These are phyloP conservation scores for Pichia sp. DNA, from an alignment of 1,139 yeast genomes.

Conservation along the genomic window DNA sequence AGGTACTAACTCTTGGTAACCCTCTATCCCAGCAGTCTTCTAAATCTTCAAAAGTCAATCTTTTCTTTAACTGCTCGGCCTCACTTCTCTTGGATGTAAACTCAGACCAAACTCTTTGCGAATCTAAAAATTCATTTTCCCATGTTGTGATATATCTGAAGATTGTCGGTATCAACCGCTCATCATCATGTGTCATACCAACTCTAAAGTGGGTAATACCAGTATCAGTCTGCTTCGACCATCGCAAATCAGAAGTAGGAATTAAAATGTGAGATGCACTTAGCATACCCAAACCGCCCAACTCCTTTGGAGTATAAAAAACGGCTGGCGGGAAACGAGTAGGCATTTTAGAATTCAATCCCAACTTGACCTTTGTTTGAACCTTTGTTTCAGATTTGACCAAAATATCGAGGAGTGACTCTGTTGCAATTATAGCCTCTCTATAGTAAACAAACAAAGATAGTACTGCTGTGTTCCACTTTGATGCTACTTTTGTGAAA, in stretches of 20 bases:
- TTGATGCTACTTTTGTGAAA: constrained; percentile 88
- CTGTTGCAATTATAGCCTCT: constrained; percentile 89
- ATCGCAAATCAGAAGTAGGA: constrained; percentile 85
- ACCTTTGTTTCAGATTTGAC: constrained; percentile 92
- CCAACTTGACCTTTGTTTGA: constrained; percentile 92
- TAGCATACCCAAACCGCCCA: constrained; percentile 97
- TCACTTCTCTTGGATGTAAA: constrained; percentile 87
- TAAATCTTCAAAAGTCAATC: constrained; percentile 87
- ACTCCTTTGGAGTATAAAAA: constrained; percentile 92
- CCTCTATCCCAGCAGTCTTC: constrained; percentile 97
- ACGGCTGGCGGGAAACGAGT: constrained; percentile 98
- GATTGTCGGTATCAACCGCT: constrained; percentile 83
- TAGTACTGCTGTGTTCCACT: constrained; percentile 93
- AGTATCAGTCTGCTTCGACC: constrained; percentile 92
- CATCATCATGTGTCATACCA: constrained; percentile 83
- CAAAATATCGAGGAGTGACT: constrained; percentile 67
- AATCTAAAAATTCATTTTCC: constrained; percentile 94
- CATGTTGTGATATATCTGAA: constrained; percentile 91
- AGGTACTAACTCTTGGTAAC: constrained; percentile 88
- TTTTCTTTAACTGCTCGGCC: constrained; percentile 79
- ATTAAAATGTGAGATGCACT: constrained; percentile 94
- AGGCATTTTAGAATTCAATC: constrained; percentile 97
- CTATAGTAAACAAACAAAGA: constrained; percentile 84
- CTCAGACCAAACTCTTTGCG: constrained; percentile 97
- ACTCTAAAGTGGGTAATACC: constrained; percentile 93